Evolutionary conservation across 2,329 filamentous ascomycete genomes (phyloP).

Genomic region (Raffaelea deltoideospora): DNA sequence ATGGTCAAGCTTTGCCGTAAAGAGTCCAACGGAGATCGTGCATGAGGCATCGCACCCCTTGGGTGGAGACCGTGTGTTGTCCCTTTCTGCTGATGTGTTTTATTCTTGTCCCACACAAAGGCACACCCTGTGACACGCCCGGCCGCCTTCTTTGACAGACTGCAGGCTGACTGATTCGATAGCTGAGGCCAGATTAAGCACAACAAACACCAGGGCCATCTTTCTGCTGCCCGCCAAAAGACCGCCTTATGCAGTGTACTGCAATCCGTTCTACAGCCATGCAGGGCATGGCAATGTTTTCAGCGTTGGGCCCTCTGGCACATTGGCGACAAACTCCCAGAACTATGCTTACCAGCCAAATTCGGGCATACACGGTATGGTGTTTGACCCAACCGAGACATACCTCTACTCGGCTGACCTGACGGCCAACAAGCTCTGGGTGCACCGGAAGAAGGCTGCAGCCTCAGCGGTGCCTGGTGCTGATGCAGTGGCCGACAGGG

Average conservation of each 20-base stretch:
- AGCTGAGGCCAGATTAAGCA: slow-evolving; percentile 52
- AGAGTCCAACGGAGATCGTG: slow-evolving; percentile 58
- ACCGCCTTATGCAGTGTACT: slow-evolving; percentile 70
- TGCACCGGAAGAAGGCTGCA: slow-evolving; percentile 48
- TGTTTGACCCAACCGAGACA: slow-evolving; percentile 57
- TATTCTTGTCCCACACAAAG: no score
- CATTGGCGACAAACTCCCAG: slow-evolving; percentile 49
- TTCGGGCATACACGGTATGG: slow-evolving; percentile 69
- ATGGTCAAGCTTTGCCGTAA: slow-evolving; percentile 70
- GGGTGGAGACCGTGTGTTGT: slow-evolving; percentile 51
- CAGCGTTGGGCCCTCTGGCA: slow-evolving; percentile 39
- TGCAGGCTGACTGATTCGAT: slow-evolving; percentile 5
- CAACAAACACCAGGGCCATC: slow-evolving; percentile 76
- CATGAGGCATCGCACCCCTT: slow-evolving; percentile 64
- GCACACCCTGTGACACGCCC: not conserved
- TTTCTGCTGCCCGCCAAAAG: slow-evolving; percentile 70
- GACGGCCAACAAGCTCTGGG: slow-evolving; percentile 69
- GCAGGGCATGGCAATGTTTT: slow-evolving; percentile 73
- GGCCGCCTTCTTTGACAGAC: not conserved
- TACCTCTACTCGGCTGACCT: slow-evolving; percentile 71
- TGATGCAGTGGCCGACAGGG: slow-evolving; percentile 33
- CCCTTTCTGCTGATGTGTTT: not conserved
- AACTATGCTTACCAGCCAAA: slow-evolving; percentile 57
- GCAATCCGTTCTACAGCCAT: slow-evolving; percentile 80
- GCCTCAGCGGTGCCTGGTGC: no score